Conservation (phyloP, 306 rosid genomes). For the Rosa multiflora region DNA sequence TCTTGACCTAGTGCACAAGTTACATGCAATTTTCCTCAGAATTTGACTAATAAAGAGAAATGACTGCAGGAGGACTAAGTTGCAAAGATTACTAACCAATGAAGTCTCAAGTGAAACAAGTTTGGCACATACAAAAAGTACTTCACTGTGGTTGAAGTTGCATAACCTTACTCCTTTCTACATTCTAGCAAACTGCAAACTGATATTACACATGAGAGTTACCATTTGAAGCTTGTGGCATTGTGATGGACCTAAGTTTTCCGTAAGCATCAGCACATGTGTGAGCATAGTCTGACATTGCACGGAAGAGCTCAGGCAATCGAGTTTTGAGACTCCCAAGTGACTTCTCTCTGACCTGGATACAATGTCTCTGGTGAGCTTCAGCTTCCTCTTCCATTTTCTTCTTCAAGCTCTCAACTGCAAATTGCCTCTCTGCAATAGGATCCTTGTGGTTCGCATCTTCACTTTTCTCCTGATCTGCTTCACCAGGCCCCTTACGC, state of each 20-base stretch:
- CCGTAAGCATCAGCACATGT: conserved; percentile 60
- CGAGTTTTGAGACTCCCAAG: conserved; percentile 69
- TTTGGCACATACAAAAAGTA: conserved; percentile 22
- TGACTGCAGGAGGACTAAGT: not conserved
- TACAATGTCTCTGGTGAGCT: conserved; percentile 55
- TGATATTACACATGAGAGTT: conserved; percentile 25
- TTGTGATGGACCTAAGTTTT: conserved; percentile 46
- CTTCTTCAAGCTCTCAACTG: conserved; percentile 74
- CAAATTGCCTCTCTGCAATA: conserved; percentile 53
- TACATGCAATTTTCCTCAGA: not conserved
- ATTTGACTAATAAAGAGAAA: not conserved
- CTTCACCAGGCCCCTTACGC: conserved; percentile 47
- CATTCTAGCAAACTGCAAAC: conserved; percentile 9
- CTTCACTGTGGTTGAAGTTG: conserved; percentile 13
- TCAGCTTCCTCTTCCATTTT: conserved; percentile 70
- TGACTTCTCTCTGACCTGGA: conserved; percentile 80
- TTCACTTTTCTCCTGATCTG: conserved; percentile 57
- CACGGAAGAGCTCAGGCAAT: conserved; percentile 77
- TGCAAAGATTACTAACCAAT: conserved; percentile 26
- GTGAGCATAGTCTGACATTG: conserved; percentile 55
- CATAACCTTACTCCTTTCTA: conserved; percentile 21
- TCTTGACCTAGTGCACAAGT: not conserved
- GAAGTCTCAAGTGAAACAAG: conserved; percentile 24
- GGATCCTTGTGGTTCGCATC: conserved; percentile 57
- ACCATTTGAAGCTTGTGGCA: conserved; percentile 28